Evolutionary conservation across 768 basidiomycete genomes (phyloP).

Genomic region (Pholiota molesta): DNA sequence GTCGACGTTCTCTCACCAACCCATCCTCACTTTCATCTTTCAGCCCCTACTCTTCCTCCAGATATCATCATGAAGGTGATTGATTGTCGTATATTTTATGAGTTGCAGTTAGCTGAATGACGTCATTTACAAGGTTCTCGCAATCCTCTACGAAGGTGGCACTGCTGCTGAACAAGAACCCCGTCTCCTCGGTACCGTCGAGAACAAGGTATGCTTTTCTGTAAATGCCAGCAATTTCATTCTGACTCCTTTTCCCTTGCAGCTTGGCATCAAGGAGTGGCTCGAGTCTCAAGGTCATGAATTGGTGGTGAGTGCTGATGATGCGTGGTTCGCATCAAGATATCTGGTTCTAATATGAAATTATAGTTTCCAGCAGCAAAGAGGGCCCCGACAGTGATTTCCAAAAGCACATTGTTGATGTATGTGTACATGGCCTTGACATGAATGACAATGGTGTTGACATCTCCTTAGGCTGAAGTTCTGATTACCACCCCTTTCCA

Average conservation of each 20-base stretch:
- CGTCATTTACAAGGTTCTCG: conserved; percentile 54
- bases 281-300: conserved; percentile 75
- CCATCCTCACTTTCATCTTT: conserved; percentile 2
- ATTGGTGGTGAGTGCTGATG: conserved; percentile 56
- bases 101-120: conserved; percentile 13
- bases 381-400: conserved; percentile 82
- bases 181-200: conserved; percentile 77
- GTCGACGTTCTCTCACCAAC: background rate
- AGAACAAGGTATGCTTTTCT: conserved; percentile 62
- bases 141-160: conserved; percentile 73
- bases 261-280: conserved; percentile 78
- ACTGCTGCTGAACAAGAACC: conserved; percentile 68
- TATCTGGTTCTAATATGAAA: background rate
- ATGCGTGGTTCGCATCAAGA: background rate
- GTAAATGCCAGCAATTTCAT: background rate
- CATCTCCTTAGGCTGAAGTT: conserved; percentile 62
- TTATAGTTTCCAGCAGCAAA: conserved; percentile 73
- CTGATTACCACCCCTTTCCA: conserved; percentile 88
- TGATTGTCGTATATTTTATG: background rate
- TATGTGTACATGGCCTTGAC: conserved; percentile 35
- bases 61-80: conserved; percentile 23
- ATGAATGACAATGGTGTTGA: conserved; percentile 12
- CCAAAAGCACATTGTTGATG: conserved; percentile 81
- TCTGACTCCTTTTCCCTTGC: conserved; percentile 3
- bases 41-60: background rate